Evolutionary conservation across 805 yeast genomes (phyloP).

Genomic region (baker's yeast (Saccharomyces cerevisiae)): DNA sequence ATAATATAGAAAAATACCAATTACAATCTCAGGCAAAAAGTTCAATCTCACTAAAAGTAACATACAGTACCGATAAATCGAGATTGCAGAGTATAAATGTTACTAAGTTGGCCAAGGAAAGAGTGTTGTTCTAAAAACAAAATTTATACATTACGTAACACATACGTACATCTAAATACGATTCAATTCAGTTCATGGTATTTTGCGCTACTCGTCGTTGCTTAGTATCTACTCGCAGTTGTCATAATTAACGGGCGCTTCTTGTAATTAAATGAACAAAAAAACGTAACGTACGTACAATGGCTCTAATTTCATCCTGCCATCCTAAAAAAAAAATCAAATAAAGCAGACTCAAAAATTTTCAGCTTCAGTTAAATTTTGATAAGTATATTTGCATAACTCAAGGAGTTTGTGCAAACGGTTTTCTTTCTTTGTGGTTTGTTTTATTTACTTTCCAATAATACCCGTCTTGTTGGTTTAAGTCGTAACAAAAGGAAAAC

Average conservation of each 20-base stretch:
- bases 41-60: not conserved
- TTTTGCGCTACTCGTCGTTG: not conserved
- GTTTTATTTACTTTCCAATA: not conserved
- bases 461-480: not conserved
- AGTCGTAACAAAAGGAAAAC: not conserved
- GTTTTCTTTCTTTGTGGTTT: not conserved
- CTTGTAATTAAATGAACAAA: not conserved
- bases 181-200: not conserved
- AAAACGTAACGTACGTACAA: not conserved
- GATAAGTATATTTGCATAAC: not conserved
- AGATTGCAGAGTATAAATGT: slow-evolving; percentile 9
- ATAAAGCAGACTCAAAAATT: not conserved
- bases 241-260: not conserved
- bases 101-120: slow-evolving; percentile 26
- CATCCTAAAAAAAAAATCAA: not conserved
- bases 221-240: not conserved
- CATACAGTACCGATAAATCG: slow-evolving; percentile 11
- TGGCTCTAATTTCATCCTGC: not conserved
- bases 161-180: not conserved
- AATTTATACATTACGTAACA: not conserved
- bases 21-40: slow-evolving; percentile 8
- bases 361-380: not conserved
- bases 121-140: slow-evolving; percentile 16
- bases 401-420: not conserved
- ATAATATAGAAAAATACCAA: slow-evolving; percentile 52